Evolutionary conservation across 345 rosid genomes (phyloP), one percentile per base, ranked within the genome.

Genomic region (Euphorbia tirucalli): DNA sequence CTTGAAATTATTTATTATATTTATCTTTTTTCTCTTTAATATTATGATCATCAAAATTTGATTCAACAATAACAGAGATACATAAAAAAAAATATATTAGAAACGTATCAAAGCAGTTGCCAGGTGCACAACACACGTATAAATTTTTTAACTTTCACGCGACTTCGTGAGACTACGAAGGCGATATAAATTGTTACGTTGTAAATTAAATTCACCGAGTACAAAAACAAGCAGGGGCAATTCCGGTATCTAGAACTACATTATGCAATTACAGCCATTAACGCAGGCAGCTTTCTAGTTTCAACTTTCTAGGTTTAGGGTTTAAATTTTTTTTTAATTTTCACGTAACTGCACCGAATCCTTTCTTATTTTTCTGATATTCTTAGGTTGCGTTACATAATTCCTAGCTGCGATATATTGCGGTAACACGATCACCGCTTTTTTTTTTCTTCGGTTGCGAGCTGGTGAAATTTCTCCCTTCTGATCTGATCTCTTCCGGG

Each of bases 401-500:
- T 21, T 21, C 32, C 22, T 43, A 24, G 1, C 13, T 21, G 3
- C 21, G 49, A 25, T 56, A 41, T 22, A 1, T 11, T 25, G 21
- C 28, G 41, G 11, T n/a, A 13, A 35, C 22, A 27, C 15, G 11
- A 14, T 22, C 19, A 56, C 49, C 27, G 21, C 37, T n/a, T n/a
- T n/a, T n/a, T 18, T 24, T 30, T 68, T 39, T 65, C 14, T 13
- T 48, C 13, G 54, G 65, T 27, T 46, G 70, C 25, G 67, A n/a
- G 61, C 28, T 31, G 60, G 65, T 60, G 70, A 60, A 52, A 69
- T 25, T 22, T 57, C 24, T 16, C 25, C 31, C 71, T 22, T 66
- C 56, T 39, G 71, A 69, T 75, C 64, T 70, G 50, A 58, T 76
- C 44, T 61, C 35, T 28, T 66, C 79, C 62, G 89, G 90, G 89